A percentile compares a stretch with the other conserved stretches of the same genome.
phyloP scores from a whole-genome alignment of 2,329 filamentous ascomycete genomes.

The Ascochyta koolunga region DNA sequence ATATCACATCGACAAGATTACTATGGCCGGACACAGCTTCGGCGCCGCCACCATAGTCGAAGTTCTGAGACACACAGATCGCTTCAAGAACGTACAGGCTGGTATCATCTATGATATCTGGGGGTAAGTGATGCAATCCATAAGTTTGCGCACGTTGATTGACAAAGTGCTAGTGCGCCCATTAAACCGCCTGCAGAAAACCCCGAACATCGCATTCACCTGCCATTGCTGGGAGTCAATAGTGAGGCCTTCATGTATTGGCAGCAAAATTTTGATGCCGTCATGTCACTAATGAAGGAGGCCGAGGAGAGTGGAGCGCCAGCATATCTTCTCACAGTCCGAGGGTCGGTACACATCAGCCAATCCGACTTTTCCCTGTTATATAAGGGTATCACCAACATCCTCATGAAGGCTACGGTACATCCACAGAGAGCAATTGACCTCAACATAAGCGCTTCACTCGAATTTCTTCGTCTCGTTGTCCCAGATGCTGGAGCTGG shows the following conservation, averaged over 20 bases:
- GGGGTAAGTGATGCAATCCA: constrained; percentile 46
- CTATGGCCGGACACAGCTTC: constrained; percentile 70
- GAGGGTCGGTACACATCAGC: constrained; percentile 68
- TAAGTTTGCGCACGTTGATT: not conserved
- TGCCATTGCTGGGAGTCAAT: constrained; percentile 68
- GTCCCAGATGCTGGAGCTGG: constrained; percentile 46
- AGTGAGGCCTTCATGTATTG: constrained; percentile 75
- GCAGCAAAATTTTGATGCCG: constrained; percentile 66
- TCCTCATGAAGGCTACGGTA: constrained; percentile 68
- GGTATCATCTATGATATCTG: constrained; percentile 72
- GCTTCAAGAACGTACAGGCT: constrained; percentile 65
- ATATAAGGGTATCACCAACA: constrained; percentile 64
- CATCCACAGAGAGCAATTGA: constrained; percentile 67
- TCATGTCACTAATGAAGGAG: constrained; percentile 64
- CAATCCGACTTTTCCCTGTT: constrained; percentile 71
- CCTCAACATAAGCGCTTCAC: constrained; percentile 65
- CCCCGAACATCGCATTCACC: constrained; percentile 54
- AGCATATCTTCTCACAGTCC: constrained; percentile 55
- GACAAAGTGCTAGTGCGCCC: constrained; percentile 51
- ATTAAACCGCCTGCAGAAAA: constrained; percentile 51
- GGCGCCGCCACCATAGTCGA: constrained; percentile 69
- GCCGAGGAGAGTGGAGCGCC: constrained; percentile 55
- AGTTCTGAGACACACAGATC: constrained; percentile 60
- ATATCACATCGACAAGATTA: constrained; percentile 64
- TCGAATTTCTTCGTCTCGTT: constrained; percentile 66